phyloP scores from a whole-genome alignment of 164 flowering plant genomes.

The Cinnamomum chago region DNA sequence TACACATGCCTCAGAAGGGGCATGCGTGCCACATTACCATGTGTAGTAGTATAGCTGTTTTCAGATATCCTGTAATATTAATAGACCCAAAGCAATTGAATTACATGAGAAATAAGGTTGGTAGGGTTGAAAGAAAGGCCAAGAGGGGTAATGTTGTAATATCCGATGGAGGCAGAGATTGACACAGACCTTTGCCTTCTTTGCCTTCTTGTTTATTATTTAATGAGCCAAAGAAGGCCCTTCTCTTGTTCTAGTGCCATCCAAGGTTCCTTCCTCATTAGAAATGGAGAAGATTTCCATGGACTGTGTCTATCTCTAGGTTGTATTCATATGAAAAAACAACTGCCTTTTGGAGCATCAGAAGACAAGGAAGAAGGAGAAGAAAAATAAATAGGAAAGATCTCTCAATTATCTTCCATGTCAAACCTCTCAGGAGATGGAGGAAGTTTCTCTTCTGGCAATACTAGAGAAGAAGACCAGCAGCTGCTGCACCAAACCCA shows the following conservation, averaged over 20 bases:
- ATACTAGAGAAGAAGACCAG: conserved; percentile 43
- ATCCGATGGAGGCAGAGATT: neutral
- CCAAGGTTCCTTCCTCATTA: conserved; percentile 15
- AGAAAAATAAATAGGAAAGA: neutral
- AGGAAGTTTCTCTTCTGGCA: conserved; percentile 67
- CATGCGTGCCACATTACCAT: no score
- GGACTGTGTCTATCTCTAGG: conserved; percentile 48
- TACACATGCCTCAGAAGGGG: no score
- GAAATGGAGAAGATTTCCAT: conserved; percentile 39
- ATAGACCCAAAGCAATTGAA: no score
- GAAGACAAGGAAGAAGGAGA: conserved; percentile 4
- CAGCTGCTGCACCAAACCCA: conserved; percentile 17
- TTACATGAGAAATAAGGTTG: no score
- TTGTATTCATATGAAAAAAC: conserved; percentile 10
- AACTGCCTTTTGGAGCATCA: conserved; percentile 19
- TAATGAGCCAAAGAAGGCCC: conserved; percentile 36
- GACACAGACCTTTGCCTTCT: neutral
- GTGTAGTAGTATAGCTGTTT: no score
- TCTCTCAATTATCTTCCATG: conserved; percentile 26
- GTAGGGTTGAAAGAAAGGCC: no score
- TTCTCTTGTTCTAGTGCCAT: conserved; percentile 10
- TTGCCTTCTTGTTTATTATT: conserved; percentile 12
- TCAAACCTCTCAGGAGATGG: conserved; percentile 52
- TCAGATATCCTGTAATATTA: no score
- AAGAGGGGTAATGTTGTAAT: neutral